Conservation (phyloP, 345 rosid genomes). For the Mallotus nudiflorus region DNA sequence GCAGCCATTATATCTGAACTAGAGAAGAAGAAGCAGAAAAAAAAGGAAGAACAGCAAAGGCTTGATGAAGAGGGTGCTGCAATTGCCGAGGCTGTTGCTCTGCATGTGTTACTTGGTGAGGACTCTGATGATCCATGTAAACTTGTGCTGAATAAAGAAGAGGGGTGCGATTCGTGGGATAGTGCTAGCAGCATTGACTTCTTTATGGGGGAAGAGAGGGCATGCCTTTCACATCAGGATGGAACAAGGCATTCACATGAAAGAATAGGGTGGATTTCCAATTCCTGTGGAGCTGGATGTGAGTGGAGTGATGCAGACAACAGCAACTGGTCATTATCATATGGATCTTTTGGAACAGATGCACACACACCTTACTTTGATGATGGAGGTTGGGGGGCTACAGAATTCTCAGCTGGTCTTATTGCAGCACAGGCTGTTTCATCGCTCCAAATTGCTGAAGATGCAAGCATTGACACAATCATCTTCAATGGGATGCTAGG, state of each 20-base stretch:
- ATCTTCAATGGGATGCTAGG: constrained; percentile 62
- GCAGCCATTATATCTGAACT: constrained; percentile 80
- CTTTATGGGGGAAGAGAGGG: constrained; percentile 41
- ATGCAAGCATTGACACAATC: constrained; percentile 48
- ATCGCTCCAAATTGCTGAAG: constrained; percentile 78
- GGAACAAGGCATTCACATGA: constrained; percentile 42
- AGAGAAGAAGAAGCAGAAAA: constrained; percentile 81
- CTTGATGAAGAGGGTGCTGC: constrained; percentile 99
- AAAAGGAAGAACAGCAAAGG: constrained; percentile 91
- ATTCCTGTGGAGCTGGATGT: constrained; percentile 45
- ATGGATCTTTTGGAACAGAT: constrained; percentile 48
- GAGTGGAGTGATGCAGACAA: constrained; percentile 43
- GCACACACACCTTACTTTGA: constrained; percentile 25
- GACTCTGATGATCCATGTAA: constrained; percentile 80
- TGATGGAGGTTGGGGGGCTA: constrained; percentile 45
- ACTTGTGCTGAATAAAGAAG: constrained; percentile 47
- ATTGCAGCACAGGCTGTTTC: constrained; percentile 89
- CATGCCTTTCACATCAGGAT: constrained; percentile 38
- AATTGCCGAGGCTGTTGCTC: constrained; percentile 96
- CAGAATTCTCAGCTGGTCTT: constrained; percentile 40
- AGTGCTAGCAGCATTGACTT: constrained; percentile 42
- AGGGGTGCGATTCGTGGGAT: constrained; percentile 54
- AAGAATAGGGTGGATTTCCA: constrained; percentile 58
- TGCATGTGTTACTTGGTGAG: constrained; percentile 82
- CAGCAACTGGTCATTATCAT: constrained; percentile 53